These are phyloP conservation scores for Penicillium nordicum DNA, from an alignment of 2,329 filamentous ascomycete genomes.

Conservation along the genomic window DNA sequence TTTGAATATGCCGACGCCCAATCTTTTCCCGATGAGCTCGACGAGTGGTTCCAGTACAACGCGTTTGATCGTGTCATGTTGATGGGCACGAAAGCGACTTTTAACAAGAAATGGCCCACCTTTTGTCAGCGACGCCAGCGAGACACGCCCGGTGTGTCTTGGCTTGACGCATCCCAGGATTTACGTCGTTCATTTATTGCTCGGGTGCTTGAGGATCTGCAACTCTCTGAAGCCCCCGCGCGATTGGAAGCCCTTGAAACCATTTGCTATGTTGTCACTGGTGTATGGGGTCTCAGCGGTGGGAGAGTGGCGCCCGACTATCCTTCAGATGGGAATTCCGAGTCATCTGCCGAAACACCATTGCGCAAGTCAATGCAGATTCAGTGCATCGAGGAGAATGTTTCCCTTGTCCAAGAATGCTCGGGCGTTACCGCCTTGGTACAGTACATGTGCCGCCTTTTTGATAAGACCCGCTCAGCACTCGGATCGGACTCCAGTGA, in stretches of 20 bases:
- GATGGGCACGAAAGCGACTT: conserved; percentile 69
- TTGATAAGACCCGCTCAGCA: conserved; percentile 36
- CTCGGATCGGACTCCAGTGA: conserved; percentile 24
- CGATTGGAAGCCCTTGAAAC: conserved; percentile 47
- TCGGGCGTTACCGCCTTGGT: conserved; percentile 37
- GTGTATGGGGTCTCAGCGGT: conserved; percentile 68
- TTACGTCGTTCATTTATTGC: conserved; percentile 43
- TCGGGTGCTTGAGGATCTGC: conserved; percentile 36
- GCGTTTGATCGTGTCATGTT: conserved; percentile 80
- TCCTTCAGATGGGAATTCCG: conserved; percentile 30
- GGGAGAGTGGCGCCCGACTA: conserved; percentile 40
- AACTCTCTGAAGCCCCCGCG: conserved; percentile 38
- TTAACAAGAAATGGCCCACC: conserved; percentile 70
- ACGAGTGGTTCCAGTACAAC: conserved; percentile 96
- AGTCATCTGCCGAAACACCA: conserved; percentile 41
- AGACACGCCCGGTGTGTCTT: conserved; percentile 50
- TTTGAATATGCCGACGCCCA: conserved; percentile 75
- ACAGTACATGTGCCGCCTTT: conserved; percentile 37
- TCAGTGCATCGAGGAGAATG: conserved; percentile 46
- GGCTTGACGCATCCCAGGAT: conserved; percentile 63
- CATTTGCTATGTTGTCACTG: conserved; percentile 57
- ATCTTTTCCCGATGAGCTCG: conserved; percentile 78
- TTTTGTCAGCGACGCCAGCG: conserved; percentile 41
- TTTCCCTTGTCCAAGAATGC: conserved; percentile 37
- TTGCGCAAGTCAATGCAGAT: conserved; percentile 50